These are phyloP conservation scores for Corylus avellana DNA, from an alignment of 306 rosid species.

Conservation along the genomic window DNA sequence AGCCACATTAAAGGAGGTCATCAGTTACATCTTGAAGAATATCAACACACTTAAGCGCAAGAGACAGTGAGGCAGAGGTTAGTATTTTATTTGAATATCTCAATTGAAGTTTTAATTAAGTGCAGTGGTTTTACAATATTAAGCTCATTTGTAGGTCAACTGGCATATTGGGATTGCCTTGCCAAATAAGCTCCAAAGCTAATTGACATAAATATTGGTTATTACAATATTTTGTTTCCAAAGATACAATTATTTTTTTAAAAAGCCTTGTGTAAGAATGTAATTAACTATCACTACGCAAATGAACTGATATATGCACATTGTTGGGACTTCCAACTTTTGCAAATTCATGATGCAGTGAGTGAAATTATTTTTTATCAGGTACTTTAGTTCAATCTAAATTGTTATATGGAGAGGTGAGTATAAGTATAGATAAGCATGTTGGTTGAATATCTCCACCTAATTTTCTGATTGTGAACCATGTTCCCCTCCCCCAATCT, in stretches of 20 bases:
- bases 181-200: not conserved
- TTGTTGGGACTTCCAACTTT: no score
- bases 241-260: no score
- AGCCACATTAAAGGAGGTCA: slow-evolving; percentile 90
- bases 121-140: not conserved
- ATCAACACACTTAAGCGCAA: slow-evolving; percentile 69
- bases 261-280: no score
- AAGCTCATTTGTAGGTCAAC: not conserved
- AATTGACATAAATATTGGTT: not conserved
- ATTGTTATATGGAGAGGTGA: no score
- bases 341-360: no score
- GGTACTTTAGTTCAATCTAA: no score
- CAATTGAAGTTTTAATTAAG: not conserved
- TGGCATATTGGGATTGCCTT: not conserved
- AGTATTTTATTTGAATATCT: not conserved
- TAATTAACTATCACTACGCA: not conserved
- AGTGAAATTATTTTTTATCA: no score
- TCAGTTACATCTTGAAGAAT: slow-evolving; percentile 43
- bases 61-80: slow-evolving; percentile 59
- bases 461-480: no score
- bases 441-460: no score
- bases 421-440: no score
- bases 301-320: not conserved
- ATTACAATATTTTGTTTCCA: no score
- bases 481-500: no score